Percentiles rank a stretch among this genome's conserved stretches.
These are phyloP conservation scores for Hypocrella siamensis DNA, from an alignment of 2,329 filamentous ascomycete genomes.

Conservation along the genomic window DNA sequence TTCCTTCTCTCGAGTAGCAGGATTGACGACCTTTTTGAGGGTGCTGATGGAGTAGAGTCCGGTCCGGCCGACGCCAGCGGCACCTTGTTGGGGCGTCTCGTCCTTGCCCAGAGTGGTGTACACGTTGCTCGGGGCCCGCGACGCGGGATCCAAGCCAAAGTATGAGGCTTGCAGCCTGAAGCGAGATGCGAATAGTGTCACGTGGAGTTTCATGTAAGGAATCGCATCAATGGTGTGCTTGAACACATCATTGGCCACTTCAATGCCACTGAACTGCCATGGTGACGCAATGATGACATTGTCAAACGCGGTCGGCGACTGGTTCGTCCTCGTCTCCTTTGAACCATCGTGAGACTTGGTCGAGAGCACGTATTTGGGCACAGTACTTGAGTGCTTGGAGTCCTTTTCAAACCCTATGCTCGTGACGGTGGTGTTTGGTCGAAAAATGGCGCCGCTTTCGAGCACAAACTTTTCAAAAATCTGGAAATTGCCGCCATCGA, in stretches of 20 bases:
- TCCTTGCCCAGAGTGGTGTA: slow-evolving; percentile 63
- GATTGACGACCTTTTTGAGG: slow-evolving; percentile 47
- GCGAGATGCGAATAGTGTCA: slow-evolving; percentile 75
- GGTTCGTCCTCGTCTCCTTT: slow-evolving; percentile 12
- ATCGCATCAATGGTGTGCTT: slow-evolving; percentile 57
- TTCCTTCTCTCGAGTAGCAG: slow-evolving; percentile 35
- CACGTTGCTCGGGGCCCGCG: slow-evolving; percentile 53
- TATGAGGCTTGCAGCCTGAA: slow-evolving; percentile 53
- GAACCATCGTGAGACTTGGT: slow-evolving; percentile 14
- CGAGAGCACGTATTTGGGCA: slow-evolving; percentile 31
- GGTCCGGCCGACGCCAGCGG: slow-evolving; percentile 50
- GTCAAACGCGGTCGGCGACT: slow-evolving; percentile 48
- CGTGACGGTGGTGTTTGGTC: slow-evolving; percentile 52
- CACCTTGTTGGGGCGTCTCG: slow-evolving; percentile 33
- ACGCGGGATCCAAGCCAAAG: slow-evolving; percentile 50
- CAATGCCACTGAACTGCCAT: slow-evolving; percentile 63
- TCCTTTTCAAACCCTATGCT: slow-evolving; percentile 36
- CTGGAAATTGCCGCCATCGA: slow-evolving; percentile 81
- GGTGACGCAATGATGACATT: slow-evolving; percentile 72
- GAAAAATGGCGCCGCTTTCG: slow-evolving; percentile 42
- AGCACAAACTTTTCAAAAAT: slow-evolving; percentile 78
- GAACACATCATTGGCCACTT: slow-evolving; percentile 46
- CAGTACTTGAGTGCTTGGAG: slow-evolving; percentile 19
- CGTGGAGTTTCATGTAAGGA: slow-evolving; percentile 76
- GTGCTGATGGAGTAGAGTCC: slow-evolving; percentile 80